These are phyloP conservation scores for Arachnomyces sp. DNA, from an alignment of 2,329 filamentous ascomycete species.

Conservation along the genomic window DNA sequence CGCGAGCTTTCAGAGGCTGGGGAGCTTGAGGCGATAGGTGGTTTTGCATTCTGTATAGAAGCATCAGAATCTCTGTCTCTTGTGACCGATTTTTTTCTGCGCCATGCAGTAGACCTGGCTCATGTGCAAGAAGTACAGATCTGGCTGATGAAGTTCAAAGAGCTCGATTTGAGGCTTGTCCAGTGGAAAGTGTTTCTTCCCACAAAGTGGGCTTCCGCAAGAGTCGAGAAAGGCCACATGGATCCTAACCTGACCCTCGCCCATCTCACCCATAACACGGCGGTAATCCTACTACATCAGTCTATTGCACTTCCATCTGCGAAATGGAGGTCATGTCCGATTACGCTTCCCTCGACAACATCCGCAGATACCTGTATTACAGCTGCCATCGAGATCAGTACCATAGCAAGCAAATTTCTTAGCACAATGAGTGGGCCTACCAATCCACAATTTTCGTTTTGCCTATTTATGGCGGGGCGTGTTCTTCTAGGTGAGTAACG, in stretches of 20 bases:
- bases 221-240: constrained; percentile 19
- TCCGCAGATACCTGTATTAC: constrained; percentile 43
- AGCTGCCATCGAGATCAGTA: constrained; percentile 40
- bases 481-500: constrained; percentile 26
- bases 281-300: constrained; percentile 43
- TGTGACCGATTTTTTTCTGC: constrained; percentile 29
- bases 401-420: constrained; percentile 41
- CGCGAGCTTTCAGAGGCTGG: constrained; percentile 8
- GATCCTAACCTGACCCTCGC: constrained; percentile 45
- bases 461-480: constrained; percentile 39
- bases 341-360: constrained; percentile 36
- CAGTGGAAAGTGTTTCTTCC: constrained; percentile 26
- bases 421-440: constrained; percentile 22
- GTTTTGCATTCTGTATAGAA: constrained; percentile 23
- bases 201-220: constrained; percentile 25
- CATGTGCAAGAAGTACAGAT: constrained; percentile 22
- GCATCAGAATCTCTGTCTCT: constrained; percentile 28
- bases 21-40: constrained; percentile 24
- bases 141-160: constrained; percentile 28
- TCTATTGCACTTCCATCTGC: constrained; percentile 34
- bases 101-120: constrained; percentile 22
- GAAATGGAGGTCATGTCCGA: constrained; percentile 22
- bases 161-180: constrained; percentile 25
- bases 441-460: constrained; percentile 37
- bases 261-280: constrained; percentile 43